A percentile compares a stretch with the other conserved stretches of the same genome.
Evolutionary conservation across 140 eudicot species (phyloP).

Genomic region (Ambrosia hybrid): DNA sequence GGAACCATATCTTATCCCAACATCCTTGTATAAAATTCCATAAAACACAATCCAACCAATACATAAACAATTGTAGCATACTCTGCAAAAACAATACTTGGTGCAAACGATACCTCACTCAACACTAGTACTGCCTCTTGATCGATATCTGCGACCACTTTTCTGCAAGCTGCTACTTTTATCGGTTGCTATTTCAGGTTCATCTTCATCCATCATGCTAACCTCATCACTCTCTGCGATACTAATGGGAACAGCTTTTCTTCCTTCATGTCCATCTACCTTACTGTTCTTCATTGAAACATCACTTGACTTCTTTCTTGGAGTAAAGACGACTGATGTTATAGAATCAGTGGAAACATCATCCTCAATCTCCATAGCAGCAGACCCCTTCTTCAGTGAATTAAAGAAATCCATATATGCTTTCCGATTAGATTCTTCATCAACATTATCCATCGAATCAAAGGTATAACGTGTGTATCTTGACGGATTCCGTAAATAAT

Average conservation of each 20-base stretch:
- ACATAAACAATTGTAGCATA: conserved; percentile 19
- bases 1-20: not conserved
- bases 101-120: conserved; percentile 29
- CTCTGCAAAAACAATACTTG: conserved; percentile 9
- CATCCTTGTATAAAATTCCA: not conserved
- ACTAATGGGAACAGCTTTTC: conserved; percentile 41
- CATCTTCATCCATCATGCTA: conserved; percentile 87
- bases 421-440: conserved; percentile 59
- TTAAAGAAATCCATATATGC: conserved; percentile 60
- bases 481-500: conserved; percentile 73
- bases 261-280: conserved; percentile 32
- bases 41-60: conserved; percentile 4
- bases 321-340: conserved; percentile 58
- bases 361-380: conserved; percentile 30
- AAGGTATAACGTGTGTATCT: conserved; percentile 78
- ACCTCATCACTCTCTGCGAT: conserved; percentile 46
- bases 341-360: conserved; percentile 31
- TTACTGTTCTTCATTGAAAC: conserved; percentile 23
- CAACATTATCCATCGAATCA: conserved; percentile 54
- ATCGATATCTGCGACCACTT: conserved; percentile 64
- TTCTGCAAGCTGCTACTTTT: conserved; percentile 38
- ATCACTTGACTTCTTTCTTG: conserved; percentile 47
- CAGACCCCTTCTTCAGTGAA: conserved; percentile 46
- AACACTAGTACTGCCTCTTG: conserved; percentile 29
- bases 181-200: conserved; percentile 23